Conservation (phyloP, 495 filamentous ascomycete genomes). For the Tetracladium marchalianum region DNA sequence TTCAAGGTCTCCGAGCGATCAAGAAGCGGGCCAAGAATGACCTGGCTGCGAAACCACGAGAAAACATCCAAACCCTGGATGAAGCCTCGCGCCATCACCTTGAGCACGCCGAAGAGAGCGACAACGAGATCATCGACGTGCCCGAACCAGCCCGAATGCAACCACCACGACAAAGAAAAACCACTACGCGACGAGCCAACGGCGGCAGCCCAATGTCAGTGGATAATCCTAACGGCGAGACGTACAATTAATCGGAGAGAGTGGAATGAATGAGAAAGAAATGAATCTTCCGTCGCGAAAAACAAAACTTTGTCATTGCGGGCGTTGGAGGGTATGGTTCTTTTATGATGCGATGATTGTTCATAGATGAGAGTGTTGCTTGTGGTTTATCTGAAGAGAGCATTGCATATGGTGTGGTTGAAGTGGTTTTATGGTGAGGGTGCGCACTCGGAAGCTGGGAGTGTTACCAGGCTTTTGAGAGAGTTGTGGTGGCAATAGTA, state of each 20-base stretch:
- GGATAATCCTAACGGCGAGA: conserved; percentile 36
- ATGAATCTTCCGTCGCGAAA: no score
- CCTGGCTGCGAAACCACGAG: conserved; percentile 82
- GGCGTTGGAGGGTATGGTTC: neutral
- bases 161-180: conserved; percentile 18
- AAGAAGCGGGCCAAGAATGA: conserved; percentile 84
- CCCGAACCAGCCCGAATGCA: conserved; percentile 26
- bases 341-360: neutral
- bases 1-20: conserved; percentile 87
- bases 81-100: conserved; percentile 52
- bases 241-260: neutral
- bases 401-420: conserved; percentile 1
- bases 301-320: conserved; percentile 5
- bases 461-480: no score
- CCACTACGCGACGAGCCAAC: conserved; percentile 21
- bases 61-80: conserved; percentile 70
- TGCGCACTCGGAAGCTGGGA: no score
- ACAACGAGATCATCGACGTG: conserved; percentile 30
- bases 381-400: neutral
- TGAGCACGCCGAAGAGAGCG: conserved; percentile 40
- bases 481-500: no score
- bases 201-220: conserved; percentile 44
- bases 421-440: neutral
- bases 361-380: conserved; percentile 2
- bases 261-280: neutral